Conservation (phyloP, 2,329 filamentous ascomycete species). For the Xylariaceae sp. region DNA sequence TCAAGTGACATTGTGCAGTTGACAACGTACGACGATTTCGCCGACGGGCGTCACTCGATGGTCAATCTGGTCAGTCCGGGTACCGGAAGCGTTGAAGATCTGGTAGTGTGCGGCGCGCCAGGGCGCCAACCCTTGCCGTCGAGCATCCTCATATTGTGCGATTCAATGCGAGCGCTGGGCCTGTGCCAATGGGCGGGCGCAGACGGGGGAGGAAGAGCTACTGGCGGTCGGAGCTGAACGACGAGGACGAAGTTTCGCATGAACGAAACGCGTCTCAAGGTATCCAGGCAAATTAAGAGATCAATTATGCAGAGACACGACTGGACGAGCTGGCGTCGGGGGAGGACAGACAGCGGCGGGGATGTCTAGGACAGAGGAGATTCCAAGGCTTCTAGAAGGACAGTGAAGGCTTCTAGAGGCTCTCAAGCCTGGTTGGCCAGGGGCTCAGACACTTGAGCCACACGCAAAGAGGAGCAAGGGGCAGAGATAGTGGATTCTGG, state of each 20-base stretch:
- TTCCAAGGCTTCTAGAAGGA: conserved; percentile 9
- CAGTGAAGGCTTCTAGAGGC: conserved; percentile 10
- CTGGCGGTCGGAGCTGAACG: conserved; percentile 16
- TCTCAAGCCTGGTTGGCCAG: conserved; percentile 1
- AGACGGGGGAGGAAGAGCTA: conserved; percentile 10
- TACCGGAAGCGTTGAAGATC: neutral
- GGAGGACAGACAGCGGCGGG: conserved; percentile 1
- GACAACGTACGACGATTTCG: too few species aligned
- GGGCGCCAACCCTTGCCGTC: conserved; percentile 11
- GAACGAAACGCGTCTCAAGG: conserved; percentile 40
- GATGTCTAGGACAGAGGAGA: neutral
- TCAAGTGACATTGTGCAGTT: too few species aligned
- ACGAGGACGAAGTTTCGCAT: conserved; percentile 35
- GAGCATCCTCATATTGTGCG: conserved; percentile 31
- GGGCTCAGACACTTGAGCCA: conserved; percentile 11
- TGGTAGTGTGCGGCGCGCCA: conserved; percentile 4
- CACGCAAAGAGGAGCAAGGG: conserved; percentile 1
- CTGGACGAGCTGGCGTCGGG: conserved; percentile 10
- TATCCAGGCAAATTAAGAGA: conserved; percentile 44
- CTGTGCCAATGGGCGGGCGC: conserved; percentile 20
- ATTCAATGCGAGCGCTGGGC: conserved; percentile 31
- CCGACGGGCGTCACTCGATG: too few species aligned
- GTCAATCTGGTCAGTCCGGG: neutral
- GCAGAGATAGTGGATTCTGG: neutral
- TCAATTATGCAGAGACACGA: conserved; percentile 39